Evolutionary conservation across 2,329 filamentous ascomycete species (phyloP).

Genomic region (Monilinia laxa): DNA sequence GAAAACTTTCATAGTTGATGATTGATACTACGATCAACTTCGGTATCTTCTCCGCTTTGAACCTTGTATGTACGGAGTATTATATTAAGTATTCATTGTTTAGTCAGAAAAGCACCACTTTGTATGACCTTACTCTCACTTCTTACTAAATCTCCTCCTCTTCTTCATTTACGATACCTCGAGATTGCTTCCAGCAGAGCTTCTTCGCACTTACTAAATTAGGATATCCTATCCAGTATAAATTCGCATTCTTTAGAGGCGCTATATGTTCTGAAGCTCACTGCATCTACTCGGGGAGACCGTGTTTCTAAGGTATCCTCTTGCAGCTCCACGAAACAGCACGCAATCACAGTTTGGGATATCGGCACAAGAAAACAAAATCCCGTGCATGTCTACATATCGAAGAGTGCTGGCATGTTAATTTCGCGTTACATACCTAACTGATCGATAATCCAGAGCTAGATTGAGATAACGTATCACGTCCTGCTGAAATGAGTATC

Average conservation of each 20-base stretch:
- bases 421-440: not conserved
- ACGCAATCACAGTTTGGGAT: not conserved
- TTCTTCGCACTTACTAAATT: not conserved
- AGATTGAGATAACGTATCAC: conserved; percentile 9
- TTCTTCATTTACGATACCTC: not conserved
- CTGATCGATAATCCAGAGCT: not conserved
- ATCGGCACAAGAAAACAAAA: not conserved
- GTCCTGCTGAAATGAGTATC: conserved; percentile 21
- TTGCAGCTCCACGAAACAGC: not conserved
- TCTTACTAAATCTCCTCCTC: conserved; percentile 4
- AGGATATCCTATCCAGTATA: conserved; percentile 3
- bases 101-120: conserved; percentile 7
- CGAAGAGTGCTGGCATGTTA: not conserved
- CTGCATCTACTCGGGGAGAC: conserved; percentile 21
- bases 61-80: not conserved
- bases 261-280: conserved; percentile 9
- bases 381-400: not conserved
- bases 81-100: conserved; percentile 1
- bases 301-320: conserved; percentile 14
- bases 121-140: conserved; percentile 1
- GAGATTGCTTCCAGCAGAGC: not conserved
- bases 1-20: not conserved
- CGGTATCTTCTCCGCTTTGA: not conserved
- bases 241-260: not conserved
- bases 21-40: not conserved